Evolutionary conservation across 1,284 basidiomycete species (phyloP).

Genomic region (Moesziomyces parantarcticus): DNA sequence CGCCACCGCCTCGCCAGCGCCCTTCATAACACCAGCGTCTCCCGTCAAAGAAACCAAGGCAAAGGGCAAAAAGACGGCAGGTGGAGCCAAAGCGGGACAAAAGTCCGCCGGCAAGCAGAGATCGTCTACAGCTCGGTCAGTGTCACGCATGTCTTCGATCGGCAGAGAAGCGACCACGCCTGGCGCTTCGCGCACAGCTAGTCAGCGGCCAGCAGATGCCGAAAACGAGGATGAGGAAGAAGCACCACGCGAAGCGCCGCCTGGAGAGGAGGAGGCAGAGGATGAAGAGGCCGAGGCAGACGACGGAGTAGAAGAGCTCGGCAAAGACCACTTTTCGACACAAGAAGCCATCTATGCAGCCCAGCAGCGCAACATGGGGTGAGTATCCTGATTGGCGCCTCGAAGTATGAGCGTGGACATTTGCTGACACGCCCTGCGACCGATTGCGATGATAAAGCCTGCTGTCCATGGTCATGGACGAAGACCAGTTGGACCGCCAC

Average conservation of each 20-base stretch:
- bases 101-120: slow-evolving; percentile 26
- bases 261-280: slow-evolving; percentile 44
- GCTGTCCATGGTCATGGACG: slow-evolving; percentile 85
- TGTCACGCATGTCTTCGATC: slow-evolving; percentile 35
- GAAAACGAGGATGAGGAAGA: slow-evolving; percentile 33
- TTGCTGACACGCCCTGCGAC: slow-evolving; percentile 26
- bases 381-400: slow-evolving; percentile 1
- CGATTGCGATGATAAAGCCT: slow-evolving; percentile 71
- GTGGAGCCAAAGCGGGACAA: slow-evolving; percentile 12
- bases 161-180: slow-evolving; percentile 37
- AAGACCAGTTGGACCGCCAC: slow-evolving; percentile 85
- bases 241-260: slow-evolving; percentile 3
- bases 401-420: slow-evolving; percentile 18
- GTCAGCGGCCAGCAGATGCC: slow-evolving; percentile 25
- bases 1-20: slow-evolving; percentile 31
- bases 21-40: slow-evolving; percentile 27
- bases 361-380: slow-evolving; percentile 68
- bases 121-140: slow-evolving; percentile 32
- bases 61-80: slow-evolving; percentile 18
- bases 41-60: slow-evolving; percentile 16
- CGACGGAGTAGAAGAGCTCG: slow-evolving; percentile 61
- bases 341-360: slow-evolving; percentile 66
- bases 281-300: slow-evolving; percentile 62
- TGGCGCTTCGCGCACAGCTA: slow-evolving; percentile 17
- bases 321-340: slow-evolving; percentile 54